Evolutionary conservation across 352 stramenopile genomes (phyloP).

Genomic region (Phytophthora palmivora): DNA sequence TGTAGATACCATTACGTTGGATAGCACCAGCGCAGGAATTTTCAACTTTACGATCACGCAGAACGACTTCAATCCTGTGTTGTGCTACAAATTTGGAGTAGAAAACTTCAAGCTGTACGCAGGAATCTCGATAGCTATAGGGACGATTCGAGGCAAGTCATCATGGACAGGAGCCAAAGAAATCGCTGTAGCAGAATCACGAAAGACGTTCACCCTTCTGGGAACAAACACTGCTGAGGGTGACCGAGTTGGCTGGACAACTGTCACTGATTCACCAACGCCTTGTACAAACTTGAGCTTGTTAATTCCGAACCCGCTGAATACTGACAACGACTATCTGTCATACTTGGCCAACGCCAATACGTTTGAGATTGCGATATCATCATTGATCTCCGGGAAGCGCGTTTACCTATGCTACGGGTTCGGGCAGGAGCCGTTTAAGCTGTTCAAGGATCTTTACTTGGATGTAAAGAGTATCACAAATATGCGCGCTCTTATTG

Average conservation of each 20-base stretch:
- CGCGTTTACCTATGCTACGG: constrained; percentile 74
- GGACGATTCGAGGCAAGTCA: constrained; percentile 50
- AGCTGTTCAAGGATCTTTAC: constrained; percentile 53
- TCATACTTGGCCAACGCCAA: constrained; percentile 44
- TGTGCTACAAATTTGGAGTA: constrained; percentile 74
- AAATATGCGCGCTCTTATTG: constrained; percentile 56
- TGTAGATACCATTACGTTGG: constrained; percentile 51
- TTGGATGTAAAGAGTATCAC: constrained; percentile 69
- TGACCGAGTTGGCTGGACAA: constrained; percentile 67
- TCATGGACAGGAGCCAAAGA: constrained; percentile 48
- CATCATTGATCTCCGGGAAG: constrained; percentile 55
- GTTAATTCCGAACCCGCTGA: constrained; percentile 34
- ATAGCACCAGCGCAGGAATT: constrained; percentile 28
- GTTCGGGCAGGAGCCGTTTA: constrained; percentile 62
- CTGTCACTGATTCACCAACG: constrained; percentile 12
- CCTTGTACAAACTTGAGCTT: constrained; percentile 50
- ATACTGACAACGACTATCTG: constrained; percentile 53
- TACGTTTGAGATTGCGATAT: constrained; percentile 49
- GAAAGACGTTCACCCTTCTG: constrained; percentile 58
- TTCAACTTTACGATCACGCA: constrained; percentile 66
- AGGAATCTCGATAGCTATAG: constrained; percentile 56
- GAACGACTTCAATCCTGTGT: constrained; percentile 53
- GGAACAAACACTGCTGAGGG: constrained; percentile 51
- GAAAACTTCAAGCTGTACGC: constrained; percentile 69
- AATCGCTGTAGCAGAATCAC: constrained; percentile 51